Evolutionary conservation across 495 filamentous ascomycete species (phyloP), one percentile per base, ranked within the genome.

Genomic region (Apiosordaria backusii): DNA sequence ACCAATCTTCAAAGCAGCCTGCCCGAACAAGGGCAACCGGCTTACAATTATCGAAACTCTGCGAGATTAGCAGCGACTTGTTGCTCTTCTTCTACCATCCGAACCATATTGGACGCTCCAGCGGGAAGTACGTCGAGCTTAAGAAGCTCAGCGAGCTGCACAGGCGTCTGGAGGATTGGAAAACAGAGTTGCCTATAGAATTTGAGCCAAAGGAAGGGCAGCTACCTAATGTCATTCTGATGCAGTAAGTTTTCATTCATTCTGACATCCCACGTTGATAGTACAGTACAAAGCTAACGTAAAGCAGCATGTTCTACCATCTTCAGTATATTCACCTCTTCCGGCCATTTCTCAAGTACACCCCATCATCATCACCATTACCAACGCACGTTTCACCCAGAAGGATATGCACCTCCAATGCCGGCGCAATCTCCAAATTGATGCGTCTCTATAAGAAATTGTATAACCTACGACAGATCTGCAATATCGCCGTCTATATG

Each of bases 251-350:
- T 59, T 50, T 18, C 22, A 16, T 4, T 19, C 53, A 6, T 9
- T 40, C 29, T 19, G n/a, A 23, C 35, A 64, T 53, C 13, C 57
- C 63, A n/a, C n/a, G n/a, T 57, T 40, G 4, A 52, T 55, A 13
- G 19, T 57, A 61, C 9, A 59, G 85, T 57, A 83, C 71, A 50
- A 0, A 29, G 50, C 61, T 68, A 45, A 45, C 35, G 9, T 45
- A 2, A 2, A 45, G 35, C 35, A 96, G 93, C 80, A 97, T 98
- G 95, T 94, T 98, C 77, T 96, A 92, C 75, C 93, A 98, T 71
- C 84, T 97, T 1, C 90, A 97, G 50, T 95, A 94, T 73, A 97
- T 99, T 67, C 96, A 99, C 70, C 88, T 98, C 9, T 99, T 97
- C 80, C 91, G 95, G 4, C 94, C 95, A 0, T 99, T 99, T 75